These are phyloP conservation scores for Alternaria infectoria DNA, from an alignment of 2,329 filamentous ascomycete genomes.

Conservation along the genomic window DNA sequence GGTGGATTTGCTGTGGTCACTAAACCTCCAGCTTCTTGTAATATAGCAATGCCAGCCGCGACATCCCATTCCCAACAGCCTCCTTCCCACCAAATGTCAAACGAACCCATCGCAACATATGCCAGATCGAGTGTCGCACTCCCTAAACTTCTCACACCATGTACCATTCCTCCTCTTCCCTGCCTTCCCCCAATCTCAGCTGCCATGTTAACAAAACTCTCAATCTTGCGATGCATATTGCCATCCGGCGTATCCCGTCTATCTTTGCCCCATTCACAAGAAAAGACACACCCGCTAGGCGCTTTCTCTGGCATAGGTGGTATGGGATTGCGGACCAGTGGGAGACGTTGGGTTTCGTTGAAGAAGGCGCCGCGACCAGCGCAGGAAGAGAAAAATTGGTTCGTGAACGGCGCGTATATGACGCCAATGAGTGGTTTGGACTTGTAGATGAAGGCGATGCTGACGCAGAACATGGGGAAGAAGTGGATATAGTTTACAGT, in stretches of 20 bases:
- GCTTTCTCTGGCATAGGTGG: conserved; percentile 69
- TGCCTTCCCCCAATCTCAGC: conserved; percentile 66
- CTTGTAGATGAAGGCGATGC: conserved; percentile 70
- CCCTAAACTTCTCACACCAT: conserved; percentile 74
- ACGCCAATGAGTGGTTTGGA: conserved; percentile 70
- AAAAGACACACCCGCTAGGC: conserved; percentile 73
- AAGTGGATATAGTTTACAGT: conserved; percentile 83
- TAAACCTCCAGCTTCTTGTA: conserved; percentile 75
- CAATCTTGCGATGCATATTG: conserved; percentile 73
- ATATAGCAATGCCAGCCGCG: conserved; percentile 74
- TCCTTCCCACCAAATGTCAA: conserved; percentile 85
- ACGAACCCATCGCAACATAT: conserved; percentile 75
- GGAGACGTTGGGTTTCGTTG: conserved; percentile 68
- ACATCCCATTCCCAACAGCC: conserved; percentile 87
- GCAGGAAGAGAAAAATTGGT: conserved; percentile 73
- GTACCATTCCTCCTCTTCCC: conserved; percentile 79
- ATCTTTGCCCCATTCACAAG: conserved; percentile 83
- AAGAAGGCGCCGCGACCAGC: conserved; percentile 71
- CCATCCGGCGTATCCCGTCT: conserved; percentile 69
- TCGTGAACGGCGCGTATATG: conserved; percentile 73
- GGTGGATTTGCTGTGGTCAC: conserved; percentile 78
- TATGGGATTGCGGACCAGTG: conserved; percentile 67
- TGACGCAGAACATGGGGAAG: conserved; percentile 82
- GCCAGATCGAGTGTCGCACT: conserved; percentile 76
- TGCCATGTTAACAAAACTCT: conserved; percentile 78